phyloP scores from a whole-genome alignment of 768 basidiomycete genomes.

The Suillus sp. region DNA sequence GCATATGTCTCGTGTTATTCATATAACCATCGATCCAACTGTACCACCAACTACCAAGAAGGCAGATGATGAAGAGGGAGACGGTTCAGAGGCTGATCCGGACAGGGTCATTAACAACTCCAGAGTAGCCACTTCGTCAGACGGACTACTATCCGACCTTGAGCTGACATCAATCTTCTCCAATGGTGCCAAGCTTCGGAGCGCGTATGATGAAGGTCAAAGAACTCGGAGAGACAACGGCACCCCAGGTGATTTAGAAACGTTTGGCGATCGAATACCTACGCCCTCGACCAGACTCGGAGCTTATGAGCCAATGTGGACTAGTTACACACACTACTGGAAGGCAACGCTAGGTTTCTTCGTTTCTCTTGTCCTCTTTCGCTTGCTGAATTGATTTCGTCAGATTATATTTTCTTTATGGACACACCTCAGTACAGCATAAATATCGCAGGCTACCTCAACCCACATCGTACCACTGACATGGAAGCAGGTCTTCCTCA shows the following conservation, averaged over 20 bases:
- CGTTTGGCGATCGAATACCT: constrained; percentile 54
- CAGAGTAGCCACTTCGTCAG: constrained; percentile 53
- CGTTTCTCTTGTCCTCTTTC: constrained; percentile 15
- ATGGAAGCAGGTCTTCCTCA: constrained; percentile 79
- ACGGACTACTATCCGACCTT: constrained; percentile 66
- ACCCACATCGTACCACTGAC: constrained; percentile 58
- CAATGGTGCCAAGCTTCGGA: constrained; percentile 44
- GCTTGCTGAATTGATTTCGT: constrained; percentile 16
- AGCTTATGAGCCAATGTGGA: constrained; percentile 77
- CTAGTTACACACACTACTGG: constrained; percentile 90
- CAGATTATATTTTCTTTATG: constrained; percentile 90
- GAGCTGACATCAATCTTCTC: constrained; percentile 54
- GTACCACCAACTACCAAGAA: constrained; percentile 35
- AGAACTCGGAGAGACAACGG: constrained; percentile 21
- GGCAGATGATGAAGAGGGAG: constrained; percentile 41
- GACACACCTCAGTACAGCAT: constrained; percentile 41
- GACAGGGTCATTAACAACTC: constrained; percentile 76
- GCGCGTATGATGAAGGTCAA: constrained; percentile 68
- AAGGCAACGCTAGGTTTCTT: constrained; percentile 69
- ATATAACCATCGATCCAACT: constrained; percentile 67
- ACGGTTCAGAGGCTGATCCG: constrained; percentile 50
- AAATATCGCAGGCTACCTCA: constrained; percentile 55
- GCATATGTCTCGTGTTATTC: constrained; percentile 68
- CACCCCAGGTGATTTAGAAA: constrained; percentile 29
- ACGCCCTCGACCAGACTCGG: constrained; percentile 50